These are phyloP conservation scores for Dactylis glomerata DNA, from an alignment of 176 grass and related monocot species.

Conservation along the genomic window DNA sequence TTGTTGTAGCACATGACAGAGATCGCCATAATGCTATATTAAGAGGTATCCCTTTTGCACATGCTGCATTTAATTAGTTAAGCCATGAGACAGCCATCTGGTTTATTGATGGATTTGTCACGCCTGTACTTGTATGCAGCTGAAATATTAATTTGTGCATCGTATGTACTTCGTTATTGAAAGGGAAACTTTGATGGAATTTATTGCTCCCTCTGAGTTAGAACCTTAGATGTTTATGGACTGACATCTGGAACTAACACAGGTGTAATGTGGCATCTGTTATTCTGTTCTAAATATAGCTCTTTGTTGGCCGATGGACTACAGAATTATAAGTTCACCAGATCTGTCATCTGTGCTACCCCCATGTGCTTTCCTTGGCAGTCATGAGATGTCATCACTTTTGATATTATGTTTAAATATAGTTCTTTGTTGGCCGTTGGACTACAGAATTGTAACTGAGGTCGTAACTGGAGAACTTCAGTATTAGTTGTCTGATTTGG, in stretches of 20 bases:
- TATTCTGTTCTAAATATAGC: neutral
- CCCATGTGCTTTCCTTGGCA: neutral
- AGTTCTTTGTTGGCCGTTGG: neutral
- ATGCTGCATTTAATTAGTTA: slow-evolving; percentile 9
- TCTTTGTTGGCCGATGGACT: neutral
- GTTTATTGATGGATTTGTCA: slow-evolving; percentile 8
- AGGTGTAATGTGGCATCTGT: neutral
- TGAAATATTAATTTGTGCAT: slow-evolving; percentile 12
- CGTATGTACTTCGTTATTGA: slow-evolving; percentile 11
- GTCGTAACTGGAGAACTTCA: neutral
- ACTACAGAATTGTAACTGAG: neutral
- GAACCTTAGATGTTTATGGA: neutral
- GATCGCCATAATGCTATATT: neutral
- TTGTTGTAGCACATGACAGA: slow-evolving; percentile 5
- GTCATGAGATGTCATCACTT: neutral
- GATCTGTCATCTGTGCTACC: neutral
- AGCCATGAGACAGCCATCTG: neutral
- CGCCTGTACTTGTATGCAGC: neutral
- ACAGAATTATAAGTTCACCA: neutral
- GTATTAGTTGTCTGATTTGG: slow-evolving; percentile 14
- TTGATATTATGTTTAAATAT: neutral
- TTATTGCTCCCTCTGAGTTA: neutral
- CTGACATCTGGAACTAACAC: slow-evolving; percentile 16
- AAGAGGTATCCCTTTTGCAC: neutral
- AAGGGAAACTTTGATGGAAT: neutral